These are phyloP conservation scores for Vanderwaltozyma verrucispora DNA, from an alignment of 805 yeast species.

Conservation along the genomic window DNA sequence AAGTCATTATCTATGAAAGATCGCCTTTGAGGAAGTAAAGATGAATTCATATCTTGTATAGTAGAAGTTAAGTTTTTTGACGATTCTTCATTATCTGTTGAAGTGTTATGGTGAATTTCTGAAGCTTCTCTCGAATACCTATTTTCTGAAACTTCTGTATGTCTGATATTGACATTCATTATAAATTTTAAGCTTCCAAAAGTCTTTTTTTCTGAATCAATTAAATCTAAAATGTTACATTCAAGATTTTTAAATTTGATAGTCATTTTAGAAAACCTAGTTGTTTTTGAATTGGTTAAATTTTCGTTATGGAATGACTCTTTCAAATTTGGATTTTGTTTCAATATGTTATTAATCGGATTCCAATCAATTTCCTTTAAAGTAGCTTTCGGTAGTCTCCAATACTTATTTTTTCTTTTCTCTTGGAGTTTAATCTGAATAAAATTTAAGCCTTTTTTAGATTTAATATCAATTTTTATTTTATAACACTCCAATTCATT, in stretches of 20 bases:
- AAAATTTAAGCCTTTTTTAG: not conserved
- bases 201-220: conserved; percentile 6
- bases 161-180: not conserved
- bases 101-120: too few relatives aligned
- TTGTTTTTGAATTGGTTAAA: not conserved
- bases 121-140: too few relatives aligned
- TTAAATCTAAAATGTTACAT: conserved; percentile 7
- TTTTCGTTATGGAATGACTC: not conserved
- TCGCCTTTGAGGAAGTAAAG: conserved; percentile 14
- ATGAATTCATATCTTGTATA: conserved; percentile 5
- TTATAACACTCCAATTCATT: conserved; percentile 15
- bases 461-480: not conserved
- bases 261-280: not conserved
- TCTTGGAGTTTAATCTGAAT: not conserved
- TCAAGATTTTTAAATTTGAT: conserved; percentile 3
- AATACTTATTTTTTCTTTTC: conserved; percentile 1
- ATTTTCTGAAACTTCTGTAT: not conserved
- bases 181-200: conserved; percentile 5
- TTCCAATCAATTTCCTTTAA: conserved; percentile 13
- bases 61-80: not conserved
- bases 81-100: not conserved
- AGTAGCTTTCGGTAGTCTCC: conserved; percentile 11
- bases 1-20: conserved; percentile 18
- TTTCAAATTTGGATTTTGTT: not conserved
- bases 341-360: conserved; percentile 8